Conservation (phyloP, 257 asterid species). For the Solanum etuberosum region DNA sequence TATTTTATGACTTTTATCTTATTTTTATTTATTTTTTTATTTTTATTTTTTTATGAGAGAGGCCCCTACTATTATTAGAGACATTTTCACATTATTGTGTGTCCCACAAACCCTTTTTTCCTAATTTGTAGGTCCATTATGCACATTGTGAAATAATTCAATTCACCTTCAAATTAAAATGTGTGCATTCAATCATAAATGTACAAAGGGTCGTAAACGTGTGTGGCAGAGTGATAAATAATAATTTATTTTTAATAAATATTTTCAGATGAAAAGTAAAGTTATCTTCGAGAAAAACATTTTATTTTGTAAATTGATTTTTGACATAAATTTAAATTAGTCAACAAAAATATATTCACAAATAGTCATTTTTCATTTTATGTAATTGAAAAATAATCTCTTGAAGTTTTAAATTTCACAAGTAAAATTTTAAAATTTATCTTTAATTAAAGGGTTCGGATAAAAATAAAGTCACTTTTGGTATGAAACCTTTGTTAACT, state of each 20-base stretch:
- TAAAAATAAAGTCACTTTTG: not conserved
- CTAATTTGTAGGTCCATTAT: not conserved
- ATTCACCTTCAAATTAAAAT: not conserved
- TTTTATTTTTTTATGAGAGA: not conserved
- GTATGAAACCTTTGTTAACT: not conserved
- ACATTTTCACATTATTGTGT: constrained; percentile 6
- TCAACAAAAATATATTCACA: too few relatives aligned
- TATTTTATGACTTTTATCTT: not conserved
- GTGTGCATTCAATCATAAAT: not conserved
- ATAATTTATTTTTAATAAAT: not conserved
- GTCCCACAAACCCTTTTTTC: not conserved
- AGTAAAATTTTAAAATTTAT: too few relatives aligned
- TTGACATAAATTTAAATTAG: too few relatives aligned
- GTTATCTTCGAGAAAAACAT: not conserved
- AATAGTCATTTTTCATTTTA: too few relatives aligned
- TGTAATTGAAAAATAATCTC: not conserved
- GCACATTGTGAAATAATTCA: constrained; percentile 4
- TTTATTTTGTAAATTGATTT: too few relatives aligned
- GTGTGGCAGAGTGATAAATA: not conserved
- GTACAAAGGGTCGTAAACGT: not conserved
- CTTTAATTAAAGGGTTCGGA: not conserved
- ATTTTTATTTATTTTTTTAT: not conserved
- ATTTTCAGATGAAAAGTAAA: not conserved
- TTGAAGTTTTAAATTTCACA: not conserved
- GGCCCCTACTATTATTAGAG: not conserved